phyloP scores from a whole-genome alignment of 148 eudicot genomes.

The Chenopodium formosanum region DNA sequence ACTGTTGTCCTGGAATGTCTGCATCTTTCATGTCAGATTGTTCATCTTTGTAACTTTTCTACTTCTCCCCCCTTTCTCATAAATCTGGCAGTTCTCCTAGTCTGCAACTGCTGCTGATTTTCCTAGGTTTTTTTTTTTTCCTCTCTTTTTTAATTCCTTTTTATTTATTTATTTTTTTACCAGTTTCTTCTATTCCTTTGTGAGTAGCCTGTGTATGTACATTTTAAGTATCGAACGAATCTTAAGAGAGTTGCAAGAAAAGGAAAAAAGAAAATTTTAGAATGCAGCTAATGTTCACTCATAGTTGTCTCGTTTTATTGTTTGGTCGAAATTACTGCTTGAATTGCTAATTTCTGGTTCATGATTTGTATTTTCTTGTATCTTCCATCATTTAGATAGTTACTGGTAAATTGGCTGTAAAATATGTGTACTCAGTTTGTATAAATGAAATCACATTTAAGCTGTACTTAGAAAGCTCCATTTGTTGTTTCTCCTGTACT shows the following conservation, averaged over 20 bases:
- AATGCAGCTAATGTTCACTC: background rate
- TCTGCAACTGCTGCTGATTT: slow-evolving; percentile 26
- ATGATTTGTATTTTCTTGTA: too few species aligned
- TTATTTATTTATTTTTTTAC: background rate
- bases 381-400: too few species aligned
- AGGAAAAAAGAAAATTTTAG: background rate
- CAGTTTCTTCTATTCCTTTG: background rate
- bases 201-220: slow-evolving; percentile 29
- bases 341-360: too few species aligned
- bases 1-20: slow-evolving; percentile 7
- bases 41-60: slow-evolving; percentile 16
- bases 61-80: background rate
- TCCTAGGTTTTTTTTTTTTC: background rate
- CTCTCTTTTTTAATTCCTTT: background rate
- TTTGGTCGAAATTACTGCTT: background rate
- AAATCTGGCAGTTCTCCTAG: slow-evolving; percentile 7
- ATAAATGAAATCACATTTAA: too few species aligned
- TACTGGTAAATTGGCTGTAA: too few species aligned
- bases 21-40: background rate
- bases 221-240: slow-evolving; percentile 18
- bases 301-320: too few species aligned
- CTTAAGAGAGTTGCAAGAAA: slow-evolving; percentile 19
- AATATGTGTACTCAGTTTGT: too few species aligned
- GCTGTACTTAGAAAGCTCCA: too few species aligned
- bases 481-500: too few species aligned